A percentile compares a stretch with the other conserved stretches of the same genome.
These are phyloP conservation scores for Phialophora verrucosa DNA, from an alignment of 2,329 filamentous ascomycete species.

Conservation along the genomic window DNA sequence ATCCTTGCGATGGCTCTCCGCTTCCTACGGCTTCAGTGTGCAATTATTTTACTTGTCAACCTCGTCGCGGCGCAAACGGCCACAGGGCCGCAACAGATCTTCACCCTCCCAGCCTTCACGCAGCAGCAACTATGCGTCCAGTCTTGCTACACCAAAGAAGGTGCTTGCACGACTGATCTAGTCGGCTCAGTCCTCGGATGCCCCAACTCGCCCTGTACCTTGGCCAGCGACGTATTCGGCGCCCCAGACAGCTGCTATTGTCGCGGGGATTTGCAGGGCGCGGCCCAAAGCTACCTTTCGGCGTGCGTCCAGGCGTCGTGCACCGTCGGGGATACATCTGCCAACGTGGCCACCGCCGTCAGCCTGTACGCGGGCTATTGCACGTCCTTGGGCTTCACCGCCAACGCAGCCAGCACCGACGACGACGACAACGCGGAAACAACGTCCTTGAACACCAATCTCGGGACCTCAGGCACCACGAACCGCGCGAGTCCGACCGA, in stretches of 20 bases:
- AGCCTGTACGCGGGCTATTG: conserved; percentile 18
- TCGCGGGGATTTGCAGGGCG: conserved; percentile 14
- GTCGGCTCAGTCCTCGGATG: conserved; percentile 12
- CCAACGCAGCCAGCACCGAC: neutral
- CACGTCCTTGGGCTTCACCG: conserved; percentile 11
- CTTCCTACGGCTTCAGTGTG: neutral
- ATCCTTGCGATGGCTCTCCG: neutral
- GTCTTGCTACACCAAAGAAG: conserved; percentile 5
- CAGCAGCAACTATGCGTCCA: conserved; percentile 20
- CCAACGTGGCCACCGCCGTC: conserved; percentile 10
- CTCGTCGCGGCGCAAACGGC: conserved; percentile 10
- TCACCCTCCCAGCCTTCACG: conserved; percentile 11
- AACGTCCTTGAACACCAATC: conserved; percentile 7
- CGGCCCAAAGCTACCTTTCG: conserved; percentile 12
- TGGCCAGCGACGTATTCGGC: neutral
- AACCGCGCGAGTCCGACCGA: neutral
- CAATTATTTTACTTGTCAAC: neutral
- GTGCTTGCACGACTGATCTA: conserved; percentile 14
- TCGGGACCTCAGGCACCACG: conserved; percentile 8
- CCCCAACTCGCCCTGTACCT: neutral
- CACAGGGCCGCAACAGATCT: conserved; percentile 8
- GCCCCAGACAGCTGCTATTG: conserved; percentile 18
- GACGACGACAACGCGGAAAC: conserved; percentile 7
- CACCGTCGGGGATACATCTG: conserved; percentile 14
- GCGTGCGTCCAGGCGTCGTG: conserved; percentile 15